A percentile compares a stretch with the other conserved stretches of the same genome.
Evolutionary conservation across 352 stramenopile genomes (phyloP).

Genomic region (Pythium phragmiticola): DNA sequence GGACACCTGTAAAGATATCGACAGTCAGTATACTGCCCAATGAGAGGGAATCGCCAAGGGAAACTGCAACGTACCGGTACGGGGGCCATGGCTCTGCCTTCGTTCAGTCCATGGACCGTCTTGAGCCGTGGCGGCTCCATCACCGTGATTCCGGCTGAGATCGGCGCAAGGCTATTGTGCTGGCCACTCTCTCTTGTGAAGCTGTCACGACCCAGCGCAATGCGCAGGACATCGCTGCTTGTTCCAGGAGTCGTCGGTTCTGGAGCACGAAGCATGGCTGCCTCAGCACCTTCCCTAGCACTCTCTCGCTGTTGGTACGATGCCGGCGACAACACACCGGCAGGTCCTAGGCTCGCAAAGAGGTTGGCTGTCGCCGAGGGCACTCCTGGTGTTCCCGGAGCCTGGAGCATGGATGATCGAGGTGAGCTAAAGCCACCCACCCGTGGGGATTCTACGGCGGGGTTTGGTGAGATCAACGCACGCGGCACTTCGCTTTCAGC

Average conservation of each 20-base stretch:
- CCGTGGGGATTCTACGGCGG: conserved; percentile 79
- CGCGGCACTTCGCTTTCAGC: conserved; percentile 77
- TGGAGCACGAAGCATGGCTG: conserved; percentile 25
- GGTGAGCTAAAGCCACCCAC: conserved; percentile 75
- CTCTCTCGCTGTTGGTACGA: conserved; percentile 84
- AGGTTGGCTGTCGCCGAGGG: conserved; percentile 47
- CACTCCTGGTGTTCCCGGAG: conserved; percentile 65
- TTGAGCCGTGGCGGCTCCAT: conserved; percentile 23
- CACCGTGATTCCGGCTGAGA: not conserved
- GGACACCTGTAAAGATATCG: conserved; percentile 13
- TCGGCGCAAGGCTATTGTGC: conserved; percentile 23
- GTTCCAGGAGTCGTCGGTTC: conserved; percentile 31
- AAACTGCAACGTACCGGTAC: conserved; percentile 1
- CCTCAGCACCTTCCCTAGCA: conserved; percentile 33
- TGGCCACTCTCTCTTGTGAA: conserved; percentile 52
- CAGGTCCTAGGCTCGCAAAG: conserved; percentile 45
- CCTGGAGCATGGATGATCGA: conserved; percentile 67
- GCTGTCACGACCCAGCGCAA: conserved; percentile 72
- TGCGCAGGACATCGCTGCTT: conserved; percentile 59
- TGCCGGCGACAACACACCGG: conserved; percentile 62
- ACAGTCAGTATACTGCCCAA: not conserved
- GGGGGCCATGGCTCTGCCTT: not conserved
- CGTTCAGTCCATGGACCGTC: conserved; percentile 16
- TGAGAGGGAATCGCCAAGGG: not conserved
- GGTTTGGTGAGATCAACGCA: conserved; percentile 83